These are phyloP conservation scores for Rhynchospora pubera DNA, from an alignment of 176 grass and related monocot species.

Conservation along the genomic window DNA sequence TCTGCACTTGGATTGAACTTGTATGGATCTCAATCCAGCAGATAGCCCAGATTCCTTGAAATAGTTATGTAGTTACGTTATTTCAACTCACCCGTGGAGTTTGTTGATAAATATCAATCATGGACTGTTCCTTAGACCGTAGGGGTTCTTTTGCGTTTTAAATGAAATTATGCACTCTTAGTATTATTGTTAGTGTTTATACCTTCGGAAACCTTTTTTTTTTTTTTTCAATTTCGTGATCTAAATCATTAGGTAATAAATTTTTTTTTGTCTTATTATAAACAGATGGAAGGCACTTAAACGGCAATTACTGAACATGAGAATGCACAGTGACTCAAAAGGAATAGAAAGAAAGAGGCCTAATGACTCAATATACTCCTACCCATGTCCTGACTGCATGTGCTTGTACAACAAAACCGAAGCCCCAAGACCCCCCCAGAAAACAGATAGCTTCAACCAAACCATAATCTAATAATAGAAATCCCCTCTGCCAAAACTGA, in stretches of 20 bases:
- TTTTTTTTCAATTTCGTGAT: background rate
- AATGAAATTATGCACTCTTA: background rate
- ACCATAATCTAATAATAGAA: background rate
- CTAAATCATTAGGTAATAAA: background rate
- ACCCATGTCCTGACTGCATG: constrained; percentile 90
- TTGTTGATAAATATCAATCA: background rate
- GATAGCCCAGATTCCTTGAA: background rate
- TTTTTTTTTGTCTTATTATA: constrained; percentile 21
- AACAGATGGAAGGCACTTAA: constrained; percentile 88
- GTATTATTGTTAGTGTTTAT: background rate
- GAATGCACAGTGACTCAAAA: constrained; percentile 74
- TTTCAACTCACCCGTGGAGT: background rate
- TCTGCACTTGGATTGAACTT: background rate
- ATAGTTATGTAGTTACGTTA: background rate
- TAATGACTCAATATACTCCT: constrained; percentile 83
- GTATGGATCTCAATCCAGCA: background rate
- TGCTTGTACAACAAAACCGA: constrained; percentile 64
- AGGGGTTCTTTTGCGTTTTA: background rate
- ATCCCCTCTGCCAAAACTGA: constrained; percentile 25
- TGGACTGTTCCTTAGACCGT: background rate
- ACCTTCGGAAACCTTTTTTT: background rate
- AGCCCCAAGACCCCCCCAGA: constrained; percentile 38
- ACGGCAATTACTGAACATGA: constrained; percentile 72
- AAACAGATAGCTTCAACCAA: constrained; percentile 43
- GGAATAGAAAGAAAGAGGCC: constrained; percentile 87